Conservation (phyloP, 2,329 filamentous ascomycete genomes). For the Torrubiellomyces zombiae region DNA sequence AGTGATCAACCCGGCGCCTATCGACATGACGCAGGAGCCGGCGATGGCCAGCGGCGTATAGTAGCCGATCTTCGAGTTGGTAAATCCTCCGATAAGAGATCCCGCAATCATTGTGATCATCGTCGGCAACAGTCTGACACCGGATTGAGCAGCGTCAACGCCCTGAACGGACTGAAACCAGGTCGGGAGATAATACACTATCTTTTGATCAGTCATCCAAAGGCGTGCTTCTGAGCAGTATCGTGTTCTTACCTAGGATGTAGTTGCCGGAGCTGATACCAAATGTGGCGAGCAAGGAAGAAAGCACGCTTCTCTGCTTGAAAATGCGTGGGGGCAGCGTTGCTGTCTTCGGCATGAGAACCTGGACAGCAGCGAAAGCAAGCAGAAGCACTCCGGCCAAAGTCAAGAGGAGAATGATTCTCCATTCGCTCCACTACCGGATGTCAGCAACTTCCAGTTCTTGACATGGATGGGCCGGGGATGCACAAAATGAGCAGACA, state of each 20-base stretch:
- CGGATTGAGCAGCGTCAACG: conserved; percentile 8
- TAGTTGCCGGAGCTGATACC: conserved; percentile 11
- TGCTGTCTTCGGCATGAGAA: conserved; percentile 16
- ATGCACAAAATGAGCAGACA: background rate
- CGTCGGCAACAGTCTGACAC: conserved; percentile 9
- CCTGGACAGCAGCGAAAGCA: conserved; percentile 21
- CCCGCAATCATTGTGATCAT: conserved; percentile 5
- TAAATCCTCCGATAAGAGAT: conserved; percentile 8
- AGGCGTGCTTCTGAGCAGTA: conserved; percentile 19
- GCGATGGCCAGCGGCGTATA: conserved; percentile 20
- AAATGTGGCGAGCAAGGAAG: conserved; percentile 12
- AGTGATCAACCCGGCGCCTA: conserved; percentile 23
- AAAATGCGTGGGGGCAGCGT: conserved; percentile 23
- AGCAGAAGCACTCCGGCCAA: conserved; percentile 21
- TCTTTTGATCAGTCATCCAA: conserved; percentile 16
- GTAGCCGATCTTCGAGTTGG: conserved; percentile 16
- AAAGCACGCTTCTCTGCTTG: conserved; percentile 19
- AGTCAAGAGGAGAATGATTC: conserved; percentile 26
- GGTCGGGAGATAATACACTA: conserved; percentile 27
- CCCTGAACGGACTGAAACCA: conserved; percentile 31
- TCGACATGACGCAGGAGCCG: conserved; percentile 12
- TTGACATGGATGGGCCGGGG: too few species aligned
- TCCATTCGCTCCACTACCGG: conserved; percentile 22
- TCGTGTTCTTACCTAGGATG: conserved; percentile 4
- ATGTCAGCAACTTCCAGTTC: background rate